Evolutionary conservation across 2,329 filamentous ascomycete species (phyloP), one percentile per base, ranked within the genome.

Genomic region (Ophiosphaerella narmari): DNA sequence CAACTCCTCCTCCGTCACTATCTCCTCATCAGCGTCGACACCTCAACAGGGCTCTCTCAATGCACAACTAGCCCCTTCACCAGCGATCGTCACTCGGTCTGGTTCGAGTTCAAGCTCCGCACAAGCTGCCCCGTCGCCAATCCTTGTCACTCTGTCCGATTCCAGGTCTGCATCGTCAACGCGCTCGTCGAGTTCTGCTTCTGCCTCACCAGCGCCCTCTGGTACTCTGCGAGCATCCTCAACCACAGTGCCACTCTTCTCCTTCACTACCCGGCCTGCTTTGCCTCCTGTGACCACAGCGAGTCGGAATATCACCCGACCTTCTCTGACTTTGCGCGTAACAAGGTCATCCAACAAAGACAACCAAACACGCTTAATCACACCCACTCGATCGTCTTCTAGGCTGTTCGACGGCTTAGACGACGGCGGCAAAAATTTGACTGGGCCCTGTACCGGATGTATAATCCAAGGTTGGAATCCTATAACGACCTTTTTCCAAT

Each of bases 371-470:
- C 31, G 32, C 21, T 36, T 23, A 13, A 35, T 29, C 12, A n/a
- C 42, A 37, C 21, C 42, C 21, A 23, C 12, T 23, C 18, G 12
- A 39, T 21, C 16, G 5, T 24, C 16, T 14, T 21, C 37, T 13
- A 34, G 12, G 34, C 34, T 36, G 4, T 12, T 26, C 38, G 23
- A 31, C 11, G 48, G 18, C 11, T 12, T 26, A 41, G 23, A 33
- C 11, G 48, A 23, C 11, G 12, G 45, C 37, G 51, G 49, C 37
- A 18, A 37, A 11, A 45, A 47, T 45, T n/a, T 14, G 14, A 16
- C 48, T 39, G 39, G 50, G 14, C 21, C 33, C n/a, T 72, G 70
- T 39, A 70, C 67, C 4, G 70, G 70, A 18, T 72, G 70, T 40
- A 59, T 64, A 1, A 50, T 72, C 9, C 54, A 66, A 42, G 69